phyloP scores from a whole-genome alignment of 208 protist species.

The Trypanosoma platydactyli region DNA sequence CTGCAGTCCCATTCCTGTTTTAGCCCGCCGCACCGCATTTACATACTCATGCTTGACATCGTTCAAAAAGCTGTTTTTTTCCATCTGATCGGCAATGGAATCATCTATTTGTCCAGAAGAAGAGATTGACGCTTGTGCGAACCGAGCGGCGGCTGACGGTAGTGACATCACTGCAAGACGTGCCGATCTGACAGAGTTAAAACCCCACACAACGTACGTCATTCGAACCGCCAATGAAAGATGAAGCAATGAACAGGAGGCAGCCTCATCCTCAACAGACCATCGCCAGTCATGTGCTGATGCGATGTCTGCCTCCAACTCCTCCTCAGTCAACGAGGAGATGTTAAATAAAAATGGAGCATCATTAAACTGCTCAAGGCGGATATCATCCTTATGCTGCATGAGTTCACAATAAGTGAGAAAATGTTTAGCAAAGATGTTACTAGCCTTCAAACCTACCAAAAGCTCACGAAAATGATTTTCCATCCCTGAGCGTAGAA shows the following conservation, averaged over 20 bases:
- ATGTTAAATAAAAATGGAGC: slow-evolving; percentile 69
- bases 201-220: slow-evolving; percentile 81
- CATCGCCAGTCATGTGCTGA: slow-evolving; percentile 27
- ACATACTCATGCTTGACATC: slow-evolving; percentile 21
- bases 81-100: not conserved
- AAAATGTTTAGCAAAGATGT: slow-evolving; percentile 67
- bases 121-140: not conserved
- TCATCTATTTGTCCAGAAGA: not conserved
- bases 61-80: slow-evolving; percentile 1
- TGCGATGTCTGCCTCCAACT: slow-evolving; percentile 7
- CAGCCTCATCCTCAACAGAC: slow-evolving; percentile 70
- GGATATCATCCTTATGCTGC: slow-evolving; percentile 60
- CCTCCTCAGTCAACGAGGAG: slow-evolving; percentile 12
- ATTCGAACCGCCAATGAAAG: slow-evolving; percentile 70
- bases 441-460: slow-evolving; percentile 37
- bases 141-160: not conserved
- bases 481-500: slow-evolving; percentile 46
- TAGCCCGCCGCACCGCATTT: slow-evolving; percentile 8
- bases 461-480: slow-evolving; percentile 31
- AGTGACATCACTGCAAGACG: slow-evolving; percentile 13
- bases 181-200: slow-evolving; percentile 19
- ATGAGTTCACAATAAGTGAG: slow-evolving; percentile 67
- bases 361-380: slow-evolving; percentile 76
- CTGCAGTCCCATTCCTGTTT: slow-evolving; percentile 8
- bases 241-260: slow-evolving; percentile 69